Conservation (phyloP, 495 filamentous ascomycete species). For the Penicillium angulare region DNA sequence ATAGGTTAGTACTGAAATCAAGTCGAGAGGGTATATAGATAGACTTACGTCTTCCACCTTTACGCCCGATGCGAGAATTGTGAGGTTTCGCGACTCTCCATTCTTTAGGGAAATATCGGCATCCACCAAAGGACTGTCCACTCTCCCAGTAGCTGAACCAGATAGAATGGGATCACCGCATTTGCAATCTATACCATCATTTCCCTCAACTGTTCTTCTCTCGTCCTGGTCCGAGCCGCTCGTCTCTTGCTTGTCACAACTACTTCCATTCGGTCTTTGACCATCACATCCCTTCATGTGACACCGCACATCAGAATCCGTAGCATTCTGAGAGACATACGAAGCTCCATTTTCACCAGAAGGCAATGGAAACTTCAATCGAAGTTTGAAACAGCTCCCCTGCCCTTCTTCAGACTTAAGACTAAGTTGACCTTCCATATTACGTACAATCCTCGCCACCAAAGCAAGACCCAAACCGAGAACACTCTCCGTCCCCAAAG, state of each 20-base stretch:
- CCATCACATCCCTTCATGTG: not conserved
- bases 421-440: slow-evolving; percentile 84
- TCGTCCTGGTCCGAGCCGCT: not conserved
- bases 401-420: slow-evolving; percentile 81
- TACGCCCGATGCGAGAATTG: not conserved
- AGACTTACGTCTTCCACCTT: not conserved
- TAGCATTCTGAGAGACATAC: not conserved
- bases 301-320: not conserved
- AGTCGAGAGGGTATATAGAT: not conserved
- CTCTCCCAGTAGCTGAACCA: slow-evolving; percentile 4
- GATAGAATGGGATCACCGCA: slow-evolving; percentile 12
- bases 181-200: not conserved
- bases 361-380: slow-evolving; percentile 29
- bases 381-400: slow-evolving; percentile 70
- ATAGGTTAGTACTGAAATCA: not conserved
- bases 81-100: slow-evolving; percentile 14
- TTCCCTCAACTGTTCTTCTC: slow-evolving; percentile 3
- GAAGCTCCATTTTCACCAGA: not conserved
- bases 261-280: not conserved
- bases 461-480: slow-evolving; percentile 81
- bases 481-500: slow-evolving; percentile 33
- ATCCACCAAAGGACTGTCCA: slow-evolving; percentile 7
- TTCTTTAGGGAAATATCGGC: slow-evolving; percentile 13
- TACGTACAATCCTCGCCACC: slow-evolving; percentile 76
- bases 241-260: not conserved